Percentiles rank a stretch among this genome's conserved stretches.
Conservation (phyloP, 192 early-diverging fungal genomes). For the Coemansia sp. region DNA sequence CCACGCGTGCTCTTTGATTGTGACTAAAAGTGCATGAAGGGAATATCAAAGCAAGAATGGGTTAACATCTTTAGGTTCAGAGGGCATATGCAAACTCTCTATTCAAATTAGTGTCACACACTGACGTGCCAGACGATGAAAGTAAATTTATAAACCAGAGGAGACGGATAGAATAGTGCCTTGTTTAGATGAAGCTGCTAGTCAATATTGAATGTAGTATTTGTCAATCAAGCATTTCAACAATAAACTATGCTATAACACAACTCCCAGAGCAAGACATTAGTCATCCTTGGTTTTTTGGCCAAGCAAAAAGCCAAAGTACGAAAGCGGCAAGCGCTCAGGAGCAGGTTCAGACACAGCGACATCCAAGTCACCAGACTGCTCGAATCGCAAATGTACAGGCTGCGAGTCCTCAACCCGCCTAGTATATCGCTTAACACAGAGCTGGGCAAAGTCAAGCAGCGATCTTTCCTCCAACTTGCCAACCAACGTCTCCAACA, state of each 20-base stretch:
- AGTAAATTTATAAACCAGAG: too few relatives aligned
- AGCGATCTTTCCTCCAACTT: constrained; percentile 21
- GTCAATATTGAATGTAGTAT: background rate
- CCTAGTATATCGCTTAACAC: constrained; percentile 26
- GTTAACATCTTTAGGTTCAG: too few relatives aligned
- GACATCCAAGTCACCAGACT: background rate
- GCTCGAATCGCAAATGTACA: background rate
- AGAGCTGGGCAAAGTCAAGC: constrained; percentile 25
- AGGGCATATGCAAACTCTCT: too few relatives aligned
- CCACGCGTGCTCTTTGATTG: background rate
- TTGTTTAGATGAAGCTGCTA: background rate
- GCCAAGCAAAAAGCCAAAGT: constrained; percentile 28
- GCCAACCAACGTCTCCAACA: constrained; percentile 28
- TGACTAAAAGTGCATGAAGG: background rate
- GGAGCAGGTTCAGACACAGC: constrained; percentile 1
- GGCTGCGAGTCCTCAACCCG: constrained; percentile 31
- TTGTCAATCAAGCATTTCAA: background rate
- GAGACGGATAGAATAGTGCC: background rate
- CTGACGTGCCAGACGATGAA: too few relatives aligned
- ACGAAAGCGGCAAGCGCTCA: constrained; percentile 18
- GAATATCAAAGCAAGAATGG: constrained; percentile 1
- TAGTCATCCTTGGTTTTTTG: background rate
- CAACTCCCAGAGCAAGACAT: background rate
- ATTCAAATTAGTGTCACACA: too few relatives aligned
- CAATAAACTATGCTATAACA: background rate